Percentiles rank a stretch among this genome's conserved stretches.
phyloP scores from a whole-genome alignment of 1,284 basidiomycete genomes.

The Cryptococcus deneoformans region DNA sequence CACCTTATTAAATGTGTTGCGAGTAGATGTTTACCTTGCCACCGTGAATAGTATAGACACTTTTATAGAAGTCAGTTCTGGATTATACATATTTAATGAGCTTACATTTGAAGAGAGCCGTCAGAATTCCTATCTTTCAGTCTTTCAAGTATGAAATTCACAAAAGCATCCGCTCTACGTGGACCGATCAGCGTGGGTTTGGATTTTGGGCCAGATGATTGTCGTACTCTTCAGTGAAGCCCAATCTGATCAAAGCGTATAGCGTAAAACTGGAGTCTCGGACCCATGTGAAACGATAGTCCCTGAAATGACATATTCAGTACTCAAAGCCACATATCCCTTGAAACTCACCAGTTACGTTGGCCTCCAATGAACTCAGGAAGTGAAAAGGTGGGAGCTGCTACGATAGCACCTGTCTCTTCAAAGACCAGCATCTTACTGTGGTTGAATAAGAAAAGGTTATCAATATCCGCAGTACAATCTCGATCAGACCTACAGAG shows the following conservation, averaged over 20 bases:
- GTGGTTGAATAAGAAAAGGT: conserved; percentile 1
- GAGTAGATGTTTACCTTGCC: conserved; percentile 54
- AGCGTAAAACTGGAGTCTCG: conserved; percentile 88
- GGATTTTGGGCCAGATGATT: not conserved
- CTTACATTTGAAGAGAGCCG: conserved; percentile 82
- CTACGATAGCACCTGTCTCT: conserved; percentile 70
- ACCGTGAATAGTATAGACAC: conserved; percentile 52
- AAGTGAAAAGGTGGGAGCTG: conserved; percentile 87
- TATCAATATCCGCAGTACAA: not conserved
- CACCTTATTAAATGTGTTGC: too few species aligned
- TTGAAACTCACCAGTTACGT: conserved; percentile 63
- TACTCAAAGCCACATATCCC: too few species aligned
- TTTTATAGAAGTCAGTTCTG: conserved; percentile 9
- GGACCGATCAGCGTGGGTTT: not conserved
- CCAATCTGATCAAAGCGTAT: conserved; percentile 84
- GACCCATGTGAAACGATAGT: conserved; percentile 57
- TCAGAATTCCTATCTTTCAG: conserved; percentile 77
- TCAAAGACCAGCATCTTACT: conserved; percentile 51
- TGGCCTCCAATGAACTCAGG: conserved; percentile 86
- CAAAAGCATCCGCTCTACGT: conserved; percentile 56
- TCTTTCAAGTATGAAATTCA: conserved; percentile 84
- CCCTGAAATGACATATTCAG: conserved; percentile 12
- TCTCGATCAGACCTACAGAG: conserved; percentile 54
- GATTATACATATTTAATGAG: not conserved
- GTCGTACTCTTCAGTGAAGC: conserved; percentile 81